A percentile compares a stretch with the other conserved stretches of the same genome.
phyloP scores from a whole-genome alignment of 176 grass and related monocot species.

The Thinopyrum elongatum region DNA sequence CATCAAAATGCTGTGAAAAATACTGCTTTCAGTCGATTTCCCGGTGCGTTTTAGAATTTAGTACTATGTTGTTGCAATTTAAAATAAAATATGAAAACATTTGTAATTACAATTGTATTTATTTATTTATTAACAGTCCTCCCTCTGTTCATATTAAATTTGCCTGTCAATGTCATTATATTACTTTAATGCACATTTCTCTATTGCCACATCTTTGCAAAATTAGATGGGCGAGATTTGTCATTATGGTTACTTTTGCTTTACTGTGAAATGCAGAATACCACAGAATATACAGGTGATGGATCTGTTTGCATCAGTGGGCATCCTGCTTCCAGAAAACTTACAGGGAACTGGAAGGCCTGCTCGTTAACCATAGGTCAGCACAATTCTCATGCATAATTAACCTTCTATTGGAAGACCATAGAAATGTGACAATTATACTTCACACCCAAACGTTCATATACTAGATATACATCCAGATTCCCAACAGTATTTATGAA shows the following conservation, averaged over 20 bases:
- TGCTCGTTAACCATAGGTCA: constrained; percentile 44
- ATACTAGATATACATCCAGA: background rate
- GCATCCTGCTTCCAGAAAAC: constrained; percentile 34
- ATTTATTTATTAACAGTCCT: background rate
- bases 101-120: background rate
- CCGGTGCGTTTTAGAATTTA: background rate
- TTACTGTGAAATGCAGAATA: constrained; percentile 26
- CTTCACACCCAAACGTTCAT: background rate
- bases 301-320: constrained; percentile 52
- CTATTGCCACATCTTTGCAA: background rate
- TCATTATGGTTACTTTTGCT: background rate
- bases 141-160: background rate
- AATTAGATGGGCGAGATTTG: background rate
- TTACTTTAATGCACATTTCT: background rate
- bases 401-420: background rate
- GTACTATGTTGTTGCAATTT: background rate
- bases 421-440: background rate
- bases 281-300: constrained; percentile 43
- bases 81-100: background rate
- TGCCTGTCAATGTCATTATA: background rate
- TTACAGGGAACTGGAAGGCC: constrained; percentile 56
- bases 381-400: background rate
- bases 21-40: background rate
- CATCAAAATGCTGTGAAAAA: background rate
- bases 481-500: background rate